Percentiles rank a stretch among this genome's conserved stretches.
These are phyloP conservation scores for Forsythia suspensa DNA, from an alignment of 257 asterid species.

Conservation along the genomic window DNA sequence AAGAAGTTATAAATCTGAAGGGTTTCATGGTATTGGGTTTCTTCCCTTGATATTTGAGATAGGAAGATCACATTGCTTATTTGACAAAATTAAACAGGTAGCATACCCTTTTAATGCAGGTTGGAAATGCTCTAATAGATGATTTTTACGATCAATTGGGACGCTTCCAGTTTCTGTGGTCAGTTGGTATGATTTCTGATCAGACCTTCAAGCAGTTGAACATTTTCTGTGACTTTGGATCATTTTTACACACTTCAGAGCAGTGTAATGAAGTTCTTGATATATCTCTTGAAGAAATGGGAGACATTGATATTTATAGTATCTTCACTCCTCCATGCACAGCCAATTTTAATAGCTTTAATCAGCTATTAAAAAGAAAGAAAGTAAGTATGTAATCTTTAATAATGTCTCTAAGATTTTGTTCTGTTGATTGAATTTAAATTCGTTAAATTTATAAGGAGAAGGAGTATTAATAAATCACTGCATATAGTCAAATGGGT, in stretches of 20 bases:
- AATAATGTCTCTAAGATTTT: not conserved
- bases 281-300: constrained; percentile 65
- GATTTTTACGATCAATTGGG: constrained; percentile 85
- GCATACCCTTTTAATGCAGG: constrained; percentile 42
- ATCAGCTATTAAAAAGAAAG: constrained; percentile 44
- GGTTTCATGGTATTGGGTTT: constrained; percentile 80
- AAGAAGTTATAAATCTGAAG: constrained; percentile 61
- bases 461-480: too few relatives aligned
- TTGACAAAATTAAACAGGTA: constrained; percentile 9
- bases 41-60: constrained; percentile 7
- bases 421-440: not conserved
- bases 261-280: constrained; percentile 52
- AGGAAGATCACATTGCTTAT: not conserved
- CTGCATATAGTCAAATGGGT: too few relatives aligned
- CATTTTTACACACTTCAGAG: constrained; percentile 53
- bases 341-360: constrained; percentile 45
- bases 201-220: constrained; percentile 81
- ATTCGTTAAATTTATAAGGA: not conserved
- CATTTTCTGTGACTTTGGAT: constrained; percentile 45
- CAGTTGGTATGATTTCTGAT: constrained; percentile 89
- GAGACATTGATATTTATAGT: constrained; percentile 82
- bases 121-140: constrained; percentile 91
- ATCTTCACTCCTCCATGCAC: constrained; percentile 89
- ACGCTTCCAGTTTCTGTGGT: constrained; percentile 79
- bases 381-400: constrained; percentile 41